Conservation (phyloP, 768 basidiomycete species). For the Tricholoma saponaceum region DNA sequence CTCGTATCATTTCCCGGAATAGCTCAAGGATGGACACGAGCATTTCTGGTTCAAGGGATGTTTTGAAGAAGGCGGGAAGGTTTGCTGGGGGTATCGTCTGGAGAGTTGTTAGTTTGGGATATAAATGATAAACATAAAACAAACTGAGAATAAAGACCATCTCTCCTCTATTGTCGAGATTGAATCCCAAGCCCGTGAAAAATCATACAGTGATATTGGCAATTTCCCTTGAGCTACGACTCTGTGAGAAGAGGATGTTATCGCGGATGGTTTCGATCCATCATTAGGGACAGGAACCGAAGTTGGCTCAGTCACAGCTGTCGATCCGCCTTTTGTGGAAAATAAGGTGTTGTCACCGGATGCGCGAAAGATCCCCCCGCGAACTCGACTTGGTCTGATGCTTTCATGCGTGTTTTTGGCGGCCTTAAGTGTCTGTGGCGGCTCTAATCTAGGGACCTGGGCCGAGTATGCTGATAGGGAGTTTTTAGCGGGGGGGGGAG, state of each 20-base stretch:
- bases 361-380: conserved; percentile 71
- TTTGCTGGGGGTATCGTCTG: conserved; percentile 53
- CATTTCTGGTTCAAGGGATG: conserved; percentile 62
- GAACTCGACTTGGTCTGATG: conserved; percentile 41
- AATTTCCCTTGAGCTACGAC: neutral
- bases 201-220: conserved; percentile 54
- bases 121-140: conserved; percentile 17
- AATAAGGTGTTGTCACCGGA: conserved; percentile 62
- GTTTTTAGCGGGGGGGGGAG: conserved; percentile 1
- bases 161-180: conserved; percentile 35
- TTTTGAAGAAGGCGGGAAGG: conserved; percentile 63
- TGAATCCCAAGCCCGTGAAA: conserved; percentile 56
- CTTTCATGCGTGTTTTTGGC: conserved; percentile 54
- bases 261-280: neutral
- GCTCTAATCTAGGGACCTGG: conserved; percentile 16
- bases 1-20: conserved; percentile 32
- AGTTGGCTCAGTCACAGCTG: conserved; percentile 7
- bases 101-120: neutral
- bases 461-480: conserved; percentile 3
- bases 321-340: conserved; percentile 22
- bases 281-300: conserved; percentile 3
- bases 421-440: conserved; percentile 46
- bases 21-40: conserved; percentile 55
- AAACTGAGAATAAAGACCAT: conserved; percentile 58
- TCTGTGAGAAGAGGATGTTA: neutral